Percentiles rank a stretch among this genome's conserved stretches.
These are phyloP conservation scores for Ustilaginoidea virens DNA, from an alignment of 2,329 filamentous ascomycete genomes.

Conservation along the genomic window DNA sequence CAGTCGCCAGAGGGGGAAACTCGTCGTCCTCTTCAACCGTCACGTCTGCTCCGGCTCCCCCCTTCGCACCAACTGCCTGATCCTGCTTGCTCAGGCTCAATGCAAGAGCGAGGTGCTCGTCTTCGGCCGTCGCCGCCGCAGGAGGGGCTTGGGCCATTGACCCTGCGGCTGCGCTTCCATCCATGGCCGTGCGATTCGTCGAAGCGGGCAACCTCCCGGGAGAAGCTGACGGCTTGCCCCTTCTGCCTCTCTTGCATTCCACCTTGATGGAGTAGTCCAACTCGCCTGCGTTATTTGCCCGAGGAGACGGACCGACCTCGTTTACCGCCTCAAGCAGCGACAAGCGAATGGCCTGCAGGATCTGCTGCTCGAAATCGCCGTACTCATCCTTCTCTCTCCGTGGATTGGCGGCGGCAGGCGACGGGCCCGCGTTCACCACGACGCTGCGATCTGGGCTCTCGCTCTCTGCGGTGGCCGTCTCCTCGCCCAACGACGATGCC, in stretches of 20 bases:
- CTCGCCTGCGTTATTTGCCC: constrained; percentile 28
- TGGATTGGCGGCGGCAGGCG: constrained; percentile 2
- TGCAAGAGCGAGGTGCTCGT: constrained; percentile 45
- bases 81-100: constrained; percentile 45
- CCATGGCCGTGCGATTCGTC: constrained; percentile 19
- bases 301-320: constrained; percentile 28
- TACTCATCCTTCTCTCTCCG: constrained; percentile 18
- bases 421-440: constrained; percentile 23
- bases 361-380: constrained; percentile 43
- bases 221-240: constrained; percentile 18
- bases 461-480: constrained; percentile 29
- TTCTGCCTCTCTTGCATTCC: constrained; percentile 25
- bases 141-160: constrained; percentile 6
- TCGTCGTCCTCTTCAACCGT: constrained; percentile 15
- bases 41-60: neutral
- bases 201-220: constrained; percentile 15
- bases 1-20: constrained; percentile 23
- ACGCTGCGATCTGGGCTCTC: constrained; percentile 40
- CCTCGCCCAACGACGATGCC: constrained; percentile 24
- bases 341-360: constrained; percentile 47
- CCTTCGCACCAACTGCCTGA: constrained; percentile 17
- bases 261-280: constrained; percentile 38
- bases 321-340: constrained; percentile 42
- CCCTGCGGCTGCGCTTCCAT: constrained; percentile 9
- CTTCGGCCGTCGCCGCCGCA: constrained; percentile 14